Evolutionary conservation across 495 filamentous ascomycete genomes (phyloP).

Genomic region (Talaromyces ruber): DNA sequence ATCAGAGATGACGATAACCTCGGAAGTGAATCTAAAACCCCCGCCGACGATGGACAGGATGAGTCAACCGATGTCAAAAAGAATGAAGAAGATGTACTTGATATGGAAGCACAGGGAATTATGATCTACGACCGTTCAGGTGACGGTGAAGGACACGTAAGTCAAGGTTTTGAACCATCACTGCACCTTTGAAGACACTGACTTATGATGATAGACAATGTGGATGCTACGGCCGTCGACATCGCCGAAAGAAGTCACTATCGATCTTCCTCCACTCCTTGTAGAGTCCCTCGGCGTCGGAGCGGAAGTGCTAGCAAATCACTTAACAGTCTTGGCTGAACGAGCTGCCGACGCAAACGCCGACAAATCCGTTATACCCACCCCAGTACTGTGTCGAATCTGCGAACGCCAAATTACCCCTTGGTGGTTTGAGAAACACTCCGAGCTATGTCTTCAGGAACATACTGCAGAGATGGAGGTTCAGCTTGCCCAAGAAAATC

Average conservation of each 20-base stretch:
- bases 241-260: conserved; percentile 81
- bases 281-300: conserved; percentile 92
- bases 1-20: conserved; percentile 6
- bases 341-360: conserved; percentile 84
- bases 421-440: conserved; percentile 99
- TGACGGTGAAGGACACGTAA: conserved; percentile 82
- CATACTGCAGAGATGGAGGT: conserved; percentile 97
- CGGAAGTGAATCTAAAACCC: conserved; percentile 12
- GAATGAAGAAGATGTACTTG: conserved; percentile 49
- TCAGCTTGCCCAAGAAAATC: conserved; percentile 83
- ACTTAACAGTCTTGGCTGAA: conserved; percentile 84
- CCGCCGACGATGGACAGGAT: conserved; percentile 20
- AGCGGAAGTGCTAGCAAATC: conserved; percentile 87
- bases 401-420: conserved; percentile 97
- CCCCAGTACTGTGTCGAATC: conserved; percentile 88
- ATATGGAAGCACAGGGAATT: conserved; percentile 92
- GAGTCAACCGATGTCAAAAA: conserved; percentile 30
- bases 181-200: not conserved
- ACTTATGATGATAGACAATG: conserved; percentile 65
- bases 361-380: conserved; percentile 72
- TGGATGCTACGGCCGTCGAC: conserved; percentile 98
- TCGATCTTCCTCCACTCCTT: conserved; percentile 83
- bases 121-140: conserved; percentile 91
- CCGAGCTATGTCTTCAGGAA: conserved; percentile 90
- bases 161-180: conserved; percentile 14